Evolutionary conservation across 192 early-diverging fungal species (phyloP), one percentile per base, ranked within the genome.

Genomic region (Podila epigama): DNA sequence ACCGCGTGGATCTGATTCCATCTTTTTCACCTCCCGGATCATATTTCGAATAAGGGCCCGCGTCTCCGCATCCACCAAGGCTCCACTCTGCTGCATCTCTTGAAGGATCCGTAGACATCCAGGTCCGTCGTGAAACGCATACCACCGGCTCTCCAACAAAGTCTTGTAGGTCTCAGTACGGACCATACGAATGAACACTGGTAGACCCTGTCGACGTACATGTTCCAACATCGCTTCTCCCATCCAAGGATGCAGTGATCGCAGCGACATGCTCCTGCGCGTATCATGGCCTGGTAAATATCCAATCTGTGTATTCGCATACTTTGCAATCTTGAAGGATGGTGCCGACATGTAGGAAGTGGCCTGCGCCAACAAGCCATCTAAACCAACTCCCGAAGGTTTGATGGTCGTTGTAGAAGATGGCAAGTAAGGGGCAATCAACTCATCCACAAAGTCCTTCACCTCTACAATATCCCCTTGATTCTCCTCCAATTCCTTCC

Each of bases 101-200:
- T 64, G 68, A 60, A 77, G 35, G 9, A 77, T 68, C 66, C 64
- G 66, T 8, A 77, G 56, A 52, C 73, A 77, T 15, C 73, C 73
- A 2, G 66, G 50, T 15, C 73, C 66, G 37, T 77, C 73, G 8
- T 53, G 58, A 60, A 60, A 77, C 2, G 35, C 51, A 28, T 68
- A 56, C 73, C 73, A 77, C 5, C 73, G 60, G 63, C 60, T 52
- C 60, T 64, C 63, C 55, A 77, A 34, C 37, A 77, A 48, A 15
- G 73, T 66, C 41, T 64, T 68, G 33, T 68, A 77, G 4, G 66
- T 64, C 13, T 77, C 73, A n/a, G 66, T 77, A 12, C 73, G 65
- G 28, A 77, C 66, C 16, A 61, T 37, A 0, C 66, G 60, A 37
- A 77, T 77, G 59, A 68, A 77, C 0, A 77, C 73, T 0, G 53